Evolutionary conservation across 2,329 filamentous ascomycete genomes (phyloP).

Genomic region (Claviceps humidiphila): DNA sequence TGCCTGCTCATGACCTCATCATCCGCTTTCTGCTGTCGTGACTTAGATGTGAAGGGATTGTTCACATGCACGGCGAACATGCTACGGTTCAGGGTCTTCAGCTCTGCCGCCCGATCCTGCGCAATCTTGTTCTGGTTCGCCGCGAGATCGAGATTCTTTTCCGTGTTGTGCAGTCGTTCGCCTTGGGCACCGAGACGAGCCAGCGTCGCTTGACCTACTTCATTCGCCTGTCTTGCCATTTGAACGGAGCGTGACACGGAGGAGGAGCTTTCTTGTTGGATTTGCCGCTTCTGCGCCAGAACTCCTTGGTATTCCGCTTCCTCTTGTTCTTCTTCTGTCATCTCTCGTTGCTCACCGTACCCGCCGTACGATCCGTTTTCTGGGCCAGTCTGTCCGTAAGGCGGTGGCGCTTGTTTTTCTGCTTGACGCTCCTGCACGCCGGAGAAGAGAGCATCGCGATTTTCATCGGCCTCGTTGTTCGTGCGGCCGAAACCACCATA

Average conservation of each 20-base stretch:
- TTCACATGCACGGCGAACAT: conserved; percentile 80
- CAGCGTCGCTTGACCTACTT: conserved; percentile 56
- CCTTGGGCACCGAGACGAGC: conserved; percentile 64
- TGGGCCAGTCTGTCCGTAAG: conserved; percentile 14
- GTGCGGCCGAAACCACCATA: conserved; percentile 46
- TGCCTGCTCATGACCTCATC: conserved; percentile 57
- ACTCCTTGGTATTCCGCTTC: conserved; percentile 54
- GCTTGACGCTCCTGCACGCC: conserved; percentile 38
- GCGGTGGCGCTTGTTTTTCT: conserved; percentile 20
- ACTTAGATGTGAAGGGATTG: conserved; percentile 64
- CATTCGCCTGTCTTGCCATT: conserved; percentile 30
- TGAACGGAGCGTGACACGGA: conserved; percentile 26
- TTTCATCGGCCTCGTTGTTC: conserved; percentile 32
- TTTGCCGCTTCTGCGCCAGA: conserved; percentile 42
- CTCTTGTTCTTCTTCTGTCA: conserved; percentile 73
- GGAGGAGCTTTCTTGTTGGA: conserved; percentile 59
- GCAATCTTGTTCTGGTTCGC: conserved; percentile 63
- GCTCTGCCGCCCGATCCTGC: conserved; percentile 66
- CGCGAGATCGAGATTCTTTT: conserved; percentile 70
- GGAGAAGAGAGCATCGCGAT: conserved; percentile 51
- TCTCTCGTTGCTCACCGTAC: conserved; percentile 57
- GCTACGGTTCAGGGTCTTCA: conserved; percentile 74
- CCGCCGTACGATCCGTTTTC: conserved; percentile 29
- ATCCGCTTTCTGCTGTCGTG: conserved; percentile 51
- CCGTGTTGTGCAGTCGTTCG: conserved; percentile 69